phyloP scores from a whole-genome alignment of 106 monocot genomes.

The Apostasia ramifera region DNA sequence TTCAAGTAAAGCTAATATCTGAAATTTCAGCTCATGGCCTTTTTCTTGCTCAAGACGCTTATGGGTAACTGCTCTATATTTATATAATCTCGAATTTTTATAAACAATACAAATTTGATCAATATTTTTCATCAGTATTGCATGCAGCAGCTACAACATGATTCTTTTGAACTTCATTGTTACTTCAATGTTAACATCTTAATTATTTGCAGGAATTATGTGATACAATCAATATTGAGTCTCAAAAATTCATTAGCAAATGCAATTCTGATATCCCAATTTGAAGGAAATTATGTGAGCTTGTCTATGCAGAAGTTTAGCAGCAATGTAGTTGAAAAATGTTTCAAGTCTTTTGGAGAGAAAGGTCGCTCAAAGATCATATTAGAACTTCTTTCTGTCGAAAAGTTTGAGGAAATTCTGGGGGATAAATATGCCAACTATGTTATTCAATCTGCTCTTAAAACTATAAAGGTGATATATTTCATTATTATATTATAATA shows the following conservation, averaged over 20 bases:
- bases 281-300: slow-evolving; percentile 48
- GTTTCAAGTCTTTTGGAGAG: slow-evolving; percentile 40
- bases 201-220: slow-evolving; percentile 55
- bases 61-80: slow-evolving; percentile 32
- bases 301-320: slow-evolving; percentile 65
- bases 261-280: slow-evolving; percentile 30
- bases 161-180: too few species aligned
- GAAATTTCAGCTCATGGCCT: slow-evolving; percentile 34
- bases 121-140: too few species aligned
- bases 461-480: slow-evolving; percentile 34
- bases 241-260: slow-evolving; percentile 17
- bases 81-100: too few species aligned
- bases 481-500: neutral
- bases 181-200: too few species aligned
- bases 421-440: slow-evolving; percentile 82
- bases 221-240: slow-evolving; percentile 47
- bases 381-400: slow-evolving; percentile 32
- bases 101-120: too few species aligned
- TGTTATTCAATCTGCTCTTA: slow-evolving; percentile 66
- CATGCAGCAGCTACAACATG: too few species aligned
- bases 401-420: slow-evolving; percentile 42
- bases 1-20: slow-evolving; percentile 23
- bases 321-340: slow-evolving; percentile 86
- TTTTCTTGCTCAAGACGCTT: slow-evolving; percentile 49
- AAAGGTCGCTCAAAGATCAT: slow-evolving; percentile 25